Evolutionary conservation across 441 rosid genomes (phyloP).

Genomic region (Euphorbia celastroides): DNA sequence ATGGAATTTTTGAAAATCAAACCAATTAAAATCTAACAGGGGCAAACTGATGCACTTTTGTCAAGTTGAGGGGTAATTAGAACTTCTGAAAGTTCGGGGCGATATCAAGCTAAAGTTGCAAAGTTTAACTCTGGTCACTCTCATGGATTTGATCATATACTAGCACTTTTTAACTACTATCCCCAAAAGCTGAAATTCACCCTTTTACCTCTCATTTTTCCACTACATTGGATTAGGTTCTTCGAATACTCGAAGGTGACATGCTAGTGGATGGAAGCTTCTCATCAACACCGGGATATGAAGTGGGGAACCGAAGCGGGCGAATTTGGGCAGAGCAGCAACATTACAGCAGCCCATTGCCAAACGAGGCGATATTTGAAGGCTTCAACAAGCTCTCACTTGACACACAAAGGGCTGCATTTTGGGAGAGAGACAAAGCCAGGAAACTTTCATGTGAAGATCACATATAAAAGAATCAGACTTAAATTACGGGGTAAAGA

Average conservation of each 20-base stretch:
- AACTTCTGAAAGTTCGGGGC: no score
- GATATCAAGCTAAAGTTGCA: no score
- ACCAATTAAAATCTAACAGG: no score
- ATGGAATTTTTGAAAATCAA: no score
- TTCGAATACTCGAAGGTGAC: conserved; percentile 93
- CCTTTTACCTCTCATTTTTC: conserved; percentile 5
- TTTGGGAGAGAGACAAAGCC: conserved; percentile 40
- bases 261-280: conserved; percentile 60
- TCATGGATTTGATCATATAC: no score
- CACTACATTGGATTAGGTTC: conserved; percentile 43
- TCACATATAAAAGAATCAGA: conserved; percentile 19
- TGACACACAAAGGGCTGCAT: conserved; percentile 34
- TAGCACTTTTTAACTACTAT: neutral
- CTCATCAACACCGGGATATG: conserved; percentile 64
- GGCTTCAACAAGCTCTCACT: conserved; percentile 54
- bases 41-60: no score
- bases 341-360: conserved; percentile 38
- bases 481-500: conserved; percentile 6
- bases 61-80: no score
- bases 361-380: conserved; percentile 39
- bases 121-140: neutral
- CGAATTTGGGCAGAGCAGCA: conserved; percentile 54
- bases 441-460: conserved; percentile 34
- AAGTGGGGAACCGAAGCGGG: conserved; percentile 75
- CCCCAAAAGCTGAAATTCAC: neutral